Evolutionary conservation across 2,329 filamentous ascomycete genomes (phyloP), one percentile per base, ranked within the genome.

Genomic region (Pezicula rhizophila): DNA sequence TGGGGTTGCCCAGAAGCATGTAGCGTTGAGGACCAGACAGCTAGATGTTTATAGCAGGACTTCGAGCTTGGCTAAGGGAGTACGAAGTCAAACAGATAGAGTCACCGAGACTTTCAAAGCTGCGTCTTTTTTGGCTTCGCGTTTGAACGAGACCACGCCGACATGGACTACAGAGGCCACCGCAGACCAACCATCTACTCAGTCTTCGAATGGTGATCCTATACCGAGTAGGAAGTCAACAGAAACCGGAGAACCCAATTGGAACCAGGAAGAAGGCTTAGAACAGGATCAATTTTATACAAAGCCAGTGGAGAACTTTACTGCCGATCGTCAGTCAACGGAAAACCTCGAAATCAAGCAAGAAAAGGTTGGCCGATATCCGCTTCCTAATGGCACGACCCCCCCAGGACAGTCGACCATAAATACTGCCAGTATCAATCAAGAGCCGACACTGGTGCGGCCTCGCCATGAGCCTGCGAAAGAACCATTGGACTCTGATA

Each of bases 31-130:
- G 55, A 49, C 53, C 47, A 74, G 76, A 47, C 82, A 87, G 63
- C 69, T 84, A 58, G 78, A 85, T 61, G 66, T 80, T 42, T 85
- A 79, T 65, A 80, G 70, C 44, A 74, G 77, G 56, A 86, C 84
- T 0, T 87, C 84, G 2, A 79, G 78, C 26, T 65, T 87, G 42
- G 78, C 80, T 25, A 82, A 79, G 62, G 77, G 78, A 12, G 71
- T 84, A 48, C 81, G 81, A 63, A 72, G 63, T 45, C 80, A 84
- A 66, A 78, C 77, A 2, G 79, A 84, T 53, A 73, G 78, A 48
- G 66, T 85, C 44, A 80, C 80, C 1, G 68, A 83, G 45, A 84
- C 80, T 15, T 74, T 76, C 34, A 74, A 77, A 57, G 82, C 82
- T 38, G 81, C 80, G 17, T 73, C 78, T 33, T 76, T 77, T 45